Base-by-base conservation (phyloP, 495 filamentous ascomycete species). In the Astrothelium macrocarpum region DNA sequence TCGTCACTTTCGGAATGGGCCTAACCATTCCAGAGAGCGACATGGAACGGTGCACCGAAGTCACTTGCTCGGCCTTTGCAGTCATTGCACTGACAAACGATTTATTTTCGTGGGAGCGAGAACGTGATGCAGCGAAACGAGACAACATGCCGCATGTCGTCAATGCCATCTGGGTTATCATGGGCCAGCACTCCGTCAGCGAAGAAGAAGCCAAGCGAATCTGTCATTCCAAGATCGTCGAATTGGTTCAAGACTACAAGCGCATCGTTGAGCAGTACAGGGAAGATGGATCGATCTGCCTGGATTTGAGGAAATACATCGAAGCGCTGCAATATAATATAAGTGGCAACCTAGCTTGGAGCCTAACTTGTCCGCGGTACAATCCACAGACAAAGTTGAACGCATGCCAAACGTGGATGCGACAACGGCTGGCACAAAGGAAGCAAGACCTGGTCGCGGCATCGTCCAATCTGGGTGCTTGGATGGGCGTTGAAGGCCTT, bases 241-340 rank as follows among this genome's bases (percentile, higher is more conserved):
- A 78, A 29, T 76, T 67, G 70, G 74, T 78, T 34, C 64, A 74
- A 23, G 75, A 76, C 75, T 58, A 59, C 26, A 71, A 75, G 61
- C 62, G 65, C 4, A 62, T 62, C 2, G 61, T 74, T 5, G 61
- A 25, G 0, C 69, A 73, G 31, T 71, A 71, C 23, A 71, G 68
- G 59, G 42, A 49, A 5, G 45, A 59, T 23, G 2, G 11, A 1
- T 23, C 0, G 2, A 23, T 64, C 25, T 67, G 45, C 1, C 4
- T 29, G 23, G 16, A 68, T 71, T 20, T 73, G 68, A 58, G 29
- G 39, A 42, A 16, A 59, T 75, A 75, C 39, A 59, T 74, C 32
- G 73, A 75, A 61, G 68, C 65, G 12, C 31, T 73, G 11, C 49
- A 59, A 39, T 69, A 69, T 16, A 71, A 61, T 56, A 18, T 65